Evolutionary conservation across 2,329 filamentous ascomycete genomes (phyloP), one percentile per base, ranked within the genome.

Genomic region (Alternaria gaisen): DNA sequence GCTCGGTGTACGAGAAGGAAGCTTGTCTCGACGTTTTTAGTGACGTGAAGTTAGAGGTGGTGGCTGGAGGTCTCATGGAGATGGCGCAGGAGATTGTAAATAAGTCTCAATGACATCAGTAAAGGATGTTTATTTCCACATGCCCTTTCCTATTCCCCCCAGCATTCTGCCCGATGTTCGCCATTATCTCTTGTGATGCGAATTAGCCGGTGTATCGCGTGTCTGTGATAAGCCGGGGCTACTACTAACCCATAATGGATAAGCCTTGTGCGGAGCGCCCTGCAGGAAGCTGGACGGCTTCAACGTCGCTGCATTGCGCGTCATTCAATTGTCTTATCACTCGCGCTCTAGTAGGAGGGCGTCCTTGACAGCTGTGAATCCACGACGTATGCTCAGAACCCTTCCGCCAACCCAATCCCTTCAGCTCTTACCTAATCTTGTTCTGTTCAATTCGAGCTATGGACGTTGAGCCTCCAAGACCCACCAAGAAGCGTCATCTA

Each of bases 111-210:
- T 56, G 28, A n/a, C n/a, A 43, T 36, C 14, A 12, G 43, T 48
- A n/a, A 16, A 53, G 43, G 28, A 41, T 20, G 8, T 20, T 26
- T n/a, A 20, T 12, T 30, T 46, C 16, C 26, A 4, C 26, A 14
- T 8, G 65, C 43, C 10, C 24, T 46, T 46, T 46, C 26, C 10
- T 28, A 18, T 20, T 20, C 22, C 5, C 66, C 1, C 62, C 76
- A 26, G 67, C 51, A 47, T 78, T 78, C 7, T 76, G 54, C 5
- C 71, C 69, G 22, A 67, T 58, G 56, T 58, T 77, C 7, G 75
- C 74, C 28, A 44, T 74, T 52, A 1, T 74, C 74, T 46, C 24
- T 46, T 46, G 43, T 46, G 22, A 41, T 40, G 34, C 34, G 34
- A 22, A 28, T 32, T 46, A 32, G 26, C 53, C 36, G 53, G 36